Percentiles rank a stretch among this genome's conserved stretches.
Conservation (phyloP, 2,329 filamentous ascomycete genomes). For the Didymella pinodella region DNA sequence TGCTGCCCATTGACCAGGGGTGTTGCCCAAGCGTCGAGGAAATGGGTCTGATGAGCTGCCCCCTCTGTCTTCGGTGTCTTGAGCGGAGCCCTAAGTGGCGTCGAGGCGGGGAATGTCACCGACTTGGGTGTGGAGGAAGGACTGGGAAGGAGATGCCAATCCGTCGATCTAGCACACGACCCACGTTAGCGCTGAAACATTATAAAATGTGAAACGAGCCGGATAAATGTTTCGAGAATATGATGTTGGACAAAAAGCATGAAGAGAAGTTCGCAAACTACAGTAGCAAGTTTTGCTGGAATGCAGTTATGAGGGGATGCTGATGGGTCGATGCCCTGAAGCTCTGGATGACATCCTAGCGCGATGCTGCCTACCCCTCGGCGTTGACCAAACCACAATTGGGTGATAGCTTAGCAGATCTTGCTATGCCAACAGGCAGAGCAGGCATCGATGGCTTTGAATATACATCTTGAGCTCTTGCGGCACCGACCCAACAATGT, state of each 20-base stretch:
- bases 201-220: slow-evolving; percentile 29
- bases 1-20: slow-evolving; percentile 53
- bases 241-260: slow-evolving; percentile 10
- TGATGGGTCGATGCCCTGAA: slow-evolving; percentile 34
- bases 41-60: slow-evolving; percentile 54
- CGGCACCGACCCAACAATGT: slow-evolving; percentile 20
- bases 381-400: slow-evolving; percentile 38
- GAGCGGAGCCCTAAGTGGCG: slow-evolving; percentile 51
- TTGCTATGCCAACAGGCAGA: slow-evolving; percentile 34
- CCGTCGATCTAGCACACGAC: slow-evolving; percentile 51
- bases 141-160: slow-evolving; percentile 61
- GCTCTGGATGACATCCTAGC: slow-evolving; percentile 36
- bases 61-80: slow-evolving; percentile 57
- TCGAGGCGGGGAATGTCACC: slow-evolving; percentile 50
- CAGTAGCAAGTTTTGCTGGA: slow-evolving; percentile 24
- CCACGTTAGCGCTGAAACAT: slow-evolving; percentile 47
- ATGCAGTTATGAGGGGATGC: slow-evolving; percentile 31
- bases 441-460: slow-evolving; percentile 26
- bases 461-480: slow-evolving; percentile 22
- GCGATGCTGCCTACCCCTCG: slow-evolving; percentile 50
- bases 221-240: slow-evolving; percentile 2
- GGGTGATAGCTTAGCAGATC: slow-evolving; percentile 29
- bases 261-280: slow-evolving; percentile 4
- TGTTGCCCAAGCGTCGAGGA: slow-evolving; percentile 60
- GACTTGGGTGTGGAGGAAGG: slow-evolving; percentile 59